A percentile compares a stretch with the other conserved stretches of the same genome.
Evolutionary conservation across 2,329 filamentous ascomycete species (phyloP).

Genomic region (Nemania serpens): DNA sequence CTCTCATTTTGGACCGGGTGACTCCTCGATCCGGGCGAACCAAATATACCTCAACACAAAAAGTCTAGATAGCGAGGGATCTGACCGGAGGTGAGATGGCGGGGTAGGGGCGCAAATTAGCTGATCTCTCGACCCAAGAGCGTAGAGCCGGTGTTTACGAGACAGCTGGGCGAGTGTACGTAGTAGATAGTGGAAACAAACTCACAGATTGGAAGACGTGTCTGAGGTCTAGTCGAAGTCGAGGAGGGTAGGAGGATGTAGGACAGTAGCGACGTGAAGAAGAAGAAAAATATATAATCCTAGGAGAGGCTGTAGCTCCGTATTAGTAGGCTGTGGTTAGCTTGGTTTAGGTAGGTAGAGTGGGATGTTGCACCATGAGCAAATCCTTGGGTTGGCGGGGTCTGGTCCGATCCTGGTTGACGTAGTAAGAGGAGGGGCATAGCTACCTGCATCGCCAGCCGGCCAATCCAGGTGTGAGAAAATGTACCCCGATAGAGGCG

Average conservation of each 20-base stretch:
- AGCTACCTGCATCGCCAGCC: constrained; percentile 4
- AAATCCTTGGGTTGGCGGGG: constrained; percentile 19
- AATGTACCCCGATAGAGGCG: constrained; percentile 2
- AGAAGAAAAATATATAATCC: constrained; percentile 12
- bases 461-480: not conserved
- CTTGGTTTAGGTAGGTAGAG: constrained; percentile 10
- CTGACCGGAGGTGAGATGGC: constrained; percentile 20
- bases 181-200: not conserved
- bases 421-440: constrained; percentile 22
- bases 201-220: constrained; percentile 12
- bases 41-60: constrained; percentile 27
- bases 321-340: constrained; percentile 14
- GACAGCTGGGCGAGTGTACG: not conserved
- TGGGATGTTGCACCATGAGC: constrained; percentile 2
- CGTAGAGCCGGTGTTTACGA: not conserved
- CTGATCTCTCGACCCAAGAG: constrained; percentile 9
- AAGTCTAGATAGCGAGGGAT: not conserved
- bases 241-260: not conserved
- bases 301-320: constrained; percentile 22
- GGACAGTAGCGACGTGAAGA: constrained; percentile 8
- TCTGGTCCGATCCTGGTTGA: constrained; percentile 22
- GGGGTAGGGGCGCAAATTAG: constrained; percentile 22
- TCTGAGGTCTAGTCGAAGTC: not conserved
- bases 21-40: not conserved
- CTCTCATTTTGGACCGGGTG: not conserved